phyloP scores from a whole-genome alignment of 768 basidiomycete genomes.

The Russula abietina region DNA sequence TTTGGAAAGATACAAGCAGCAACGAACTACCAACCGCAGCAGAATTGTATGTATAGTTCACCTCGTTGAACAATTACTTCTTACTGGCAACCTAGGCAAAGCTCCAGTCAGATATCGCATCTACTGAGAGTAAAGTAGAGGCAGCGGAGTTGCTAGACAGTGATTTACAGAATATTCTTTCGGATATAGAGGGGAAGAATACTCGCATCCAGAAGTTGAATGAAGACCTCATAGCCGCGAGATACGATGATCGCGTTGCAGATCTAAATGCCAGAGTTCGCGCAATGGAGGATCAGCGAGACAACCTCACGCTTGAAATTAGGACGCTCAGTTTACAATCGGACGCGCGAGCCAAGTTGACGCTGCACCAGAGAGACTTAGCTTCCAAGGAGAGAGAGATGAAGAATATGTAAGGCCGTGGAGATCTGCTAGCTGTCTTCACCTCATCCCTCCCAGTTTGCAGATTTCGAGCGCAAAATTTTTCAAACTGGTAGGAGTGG shows the following conservation, averaged over 20 bases:
- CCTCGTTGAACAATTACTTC: neutral
- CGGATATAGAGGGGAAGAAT: slow-evolving; percentile 67
- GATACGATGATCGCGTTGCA: slow-evolving; percentile 57
- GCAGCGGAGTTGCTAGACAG: slow-evolving; percentile 47
- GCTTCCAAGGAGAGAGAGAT: slow-evolving; percentile 61
- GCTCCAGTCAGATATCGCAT: slow-evolving; percentile 43
- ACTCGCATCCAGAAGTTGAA: slow-evolving; percentile 54
- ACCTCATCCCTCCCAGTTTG: slow-evolving; percentile 43
- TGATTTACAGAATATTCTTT: slow-evolving; percentile 47
- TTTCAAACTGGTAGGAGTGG: slow-evolving; percentile 55
- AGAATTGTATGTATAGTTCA: slow-evolving; percentile 45
- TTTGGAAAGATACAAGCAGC: slow-evolving; percentile 48
- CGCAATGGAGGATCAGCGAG: slow-evolving; percentile 60
- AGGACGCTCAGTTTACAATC: slow-evolving; percentile 69
- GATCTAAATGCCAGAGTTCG: slow-evolving; percentile 52
- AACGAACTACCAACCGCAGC: slow-evolving; percentile 45
- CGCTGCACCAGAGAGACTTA: slow-evolving; percentile 64
- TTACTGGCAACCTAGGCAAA: slow-evolving; percentile 25
- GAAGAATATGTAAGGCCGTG: slow-evolving; percentile 51
- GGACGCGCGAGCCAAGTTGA: slow-evolving; percentile 71
- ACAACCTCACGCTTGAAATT: slow-evolving; percentile 65
- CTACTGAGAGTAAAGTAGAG: slow-evolving; percentile 52
- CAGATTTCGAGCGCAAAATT: slow-evolving; percentile 56
- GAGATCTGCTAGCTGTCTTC: slow-evolving; percentile 5
- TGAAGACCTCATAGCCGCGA: slow-evolving; percentile 49